Evolutionary conservation across 768 basidiomycete species (phyloP).

Genomic region (Tulasnella sp.): DNA sequence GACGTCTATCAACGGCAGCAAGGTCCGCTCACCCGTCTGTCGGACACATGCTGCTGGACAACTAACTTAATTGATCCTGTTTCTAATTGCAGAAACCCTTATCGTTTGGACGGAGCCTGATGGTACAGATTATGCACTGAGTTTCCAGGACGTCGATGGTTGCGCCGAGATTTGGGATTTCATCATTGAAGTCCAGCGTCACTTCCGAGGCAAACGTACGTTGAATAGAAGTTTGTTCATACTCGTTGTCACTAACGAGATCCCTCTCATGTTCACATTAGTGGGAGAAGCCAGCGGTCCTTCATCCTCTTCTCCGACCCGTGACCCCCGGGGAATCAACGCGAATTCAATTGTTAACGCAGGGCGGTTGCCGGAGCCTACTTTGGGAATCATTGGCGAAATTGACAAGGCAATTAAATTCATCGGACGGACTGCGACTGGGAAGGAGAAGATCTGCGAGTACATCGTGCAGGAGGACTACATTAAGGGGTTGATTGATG

Average conservation of each 20-base stretch:
- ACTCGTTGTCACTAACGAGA: background rate
- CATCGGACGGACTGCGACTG: slow-evolving; percentile 54
- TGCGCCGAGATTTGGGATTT: slow-evolving; percentile 98
- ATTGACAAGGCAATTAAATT: slow-evolving; percentile 70
- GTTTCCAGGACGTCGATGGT: slow-evolving; percentile 92
- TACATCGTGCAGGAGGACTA: slow-evolving; percentile 86
- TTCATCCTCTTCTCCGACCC: slow-evolving; percentile 16
- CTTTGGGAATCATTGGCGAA: slow-evolving; percentile 63
- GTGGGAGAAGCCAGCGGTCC: background rate
- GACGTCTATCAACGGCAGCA: slow-evolving; percentile 83
- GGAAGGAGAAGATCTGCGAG: slow-evolving; percentile 81
- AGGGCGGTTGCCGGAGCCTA: slow-evolving; percentile 63
- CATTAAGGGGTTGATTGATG: slow-evolving; percentile 72
- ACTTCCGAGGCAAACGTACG: slow-evolving; percentile 32
- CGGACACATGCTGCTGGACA: background rate
- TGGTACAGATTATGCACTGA: slow-evolving; percentile 88
- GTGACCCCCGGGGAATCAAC: background rate
- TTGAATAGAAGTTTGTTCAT: background rate
- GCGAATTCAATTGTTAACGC: slow-evolving; percentile 32
- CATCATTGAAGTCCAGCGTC: slow-evolving; percentile 81
- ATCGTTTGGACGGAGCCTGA: slow-evolving; percentile 99
- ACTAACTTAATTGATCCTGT: background rate
- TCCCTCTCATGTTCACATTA: background rate
- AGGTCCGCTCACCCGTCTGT: slow-evolving; percentile 36
- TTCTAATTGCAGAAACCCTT: slow-evolving; percentile 62